Evolutionary conservation across 495 filamentous ascomycete species (phyloP).

Genomic region (Tuber brumale): DNA sequence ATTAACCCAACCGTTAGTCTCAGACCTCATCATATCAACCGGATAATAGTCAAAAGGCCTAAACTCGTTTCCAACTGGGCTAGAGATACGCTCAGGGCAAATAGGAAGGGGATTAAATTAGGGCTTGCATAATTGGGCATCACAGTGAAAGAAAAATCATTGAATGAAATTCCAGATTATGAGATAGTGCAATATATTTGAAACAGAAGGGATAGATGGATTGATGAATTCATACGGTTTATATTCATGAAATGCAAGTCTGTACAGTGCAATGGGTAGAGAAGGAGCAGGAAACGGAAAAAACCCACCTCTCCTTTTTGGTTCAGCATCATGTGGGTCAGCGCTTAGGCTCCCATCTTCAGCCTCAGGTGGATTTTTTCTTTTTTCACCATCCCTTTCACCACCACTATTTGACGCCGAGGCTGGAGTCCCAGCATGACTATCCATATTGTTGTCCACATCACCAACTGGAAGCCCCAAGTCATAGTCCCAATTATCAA

Average conservation of each 20-base stretch:
- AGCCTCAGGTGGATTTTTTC: slow-evolving; percentile 64
- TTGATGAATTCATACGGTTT: slow-evolving; percentile 13
- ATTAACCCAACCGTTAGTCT: slow-evolving; percentile 26
- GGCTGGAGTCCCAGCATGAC: slow-evolving; percentile 56
- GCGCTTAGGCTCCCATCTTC: slow-evolving; percentile 58
- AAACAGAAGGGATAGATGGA: background rate
- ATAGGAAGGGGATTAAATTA: background rate
- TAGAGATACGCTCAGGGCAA: background rate
- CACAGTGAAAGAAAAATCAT: background rate
- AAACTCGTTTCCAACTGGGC: background rate
- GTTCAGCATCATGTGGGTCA: slow-evolving; percentile 43
- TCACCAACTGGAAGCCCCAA: slow-evolving; percentile 46
- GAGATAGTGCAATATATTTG: background rate
- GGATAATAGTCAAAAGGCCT: background rate
- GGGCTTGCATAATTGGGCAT: background rate
- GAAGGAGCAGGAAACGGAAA: slow-evolving; percentile 21
- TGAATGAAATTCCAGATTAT: background rate
- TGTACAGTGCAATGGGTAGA: slow-evolving; percentile 24
- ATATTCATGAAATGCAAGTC: slow-evolving; percentile 23
- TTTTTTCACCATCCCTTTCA: slow-evolving; percentile 57
- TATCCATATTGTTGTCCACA: slow-evolving; percentile 50
- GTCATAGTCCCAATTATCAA: slow-evolving; percentile 60
- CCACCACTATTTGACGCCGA: slow-evolving; percentile 21
- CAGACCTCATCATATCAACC: background rate
- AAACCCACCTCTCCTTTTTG: slow-evolving; percentile 42